phyloP scores from a whole-genome alignment of 305 asterid genomes.

The Withania somnifera region DNA sequence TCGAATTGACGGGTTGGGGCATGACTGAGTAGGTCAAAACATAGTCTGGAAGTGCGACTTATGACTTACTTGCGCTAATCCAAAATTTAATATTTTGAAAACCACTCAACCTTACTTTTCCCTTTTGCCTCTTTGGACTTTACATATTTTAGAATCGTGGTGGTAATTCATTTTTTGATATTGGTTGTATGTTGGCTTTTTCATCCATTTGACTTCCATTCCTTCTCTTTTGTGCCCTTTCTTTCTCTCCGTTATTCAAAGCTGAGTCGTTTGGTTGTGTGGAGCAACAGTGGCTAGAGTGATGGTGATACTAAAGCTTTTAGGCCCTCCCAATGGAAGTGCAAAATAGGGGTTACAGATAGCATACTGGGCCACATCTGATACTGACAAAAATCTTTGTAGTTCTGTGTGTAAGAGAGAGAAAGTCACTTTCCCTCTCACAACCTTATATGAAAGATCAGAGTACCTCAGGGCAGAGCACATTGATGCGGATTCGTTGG shows the following conservation, averaged over 20 bases:
- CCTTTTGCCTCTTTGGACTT: not conserved
- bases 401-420: not conserved
- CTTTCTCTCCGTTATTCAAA: not conserved
- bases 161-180: not conserved
- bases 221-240: not conserved
- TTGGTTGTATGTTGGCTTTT: not conserved
- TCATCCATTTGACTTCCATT: not conserved
- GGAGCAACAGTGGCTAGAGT: not conserved
- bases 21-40: not conserved
- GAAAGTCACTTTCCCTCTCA: not conserved
- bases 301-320: not conserved
- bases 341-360: not conserved
- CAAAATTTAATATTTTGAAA: not conserved
- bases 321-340: not conserved
- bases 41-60: not conserved
- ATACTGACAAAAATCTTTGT: not conserved
- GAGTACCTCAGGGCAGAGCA: slow-evolving; percentile 84
- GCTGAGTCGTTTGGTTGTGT: not conserved
- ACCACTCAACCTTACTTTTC: not conserved
- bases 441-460: not conserved
- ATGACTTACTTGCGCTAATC: not conserved
- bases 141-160: not conserved
- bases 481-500: slow-evolving; percentile 84
- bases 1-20: not conserved
- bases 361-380: not conserved